Evolutionary conservation across 2,329 filamentous ascomycete species (phyloP), one percentile per base, ranked within the genome.

Genomic region (Falciphora oryzae): DNA sequence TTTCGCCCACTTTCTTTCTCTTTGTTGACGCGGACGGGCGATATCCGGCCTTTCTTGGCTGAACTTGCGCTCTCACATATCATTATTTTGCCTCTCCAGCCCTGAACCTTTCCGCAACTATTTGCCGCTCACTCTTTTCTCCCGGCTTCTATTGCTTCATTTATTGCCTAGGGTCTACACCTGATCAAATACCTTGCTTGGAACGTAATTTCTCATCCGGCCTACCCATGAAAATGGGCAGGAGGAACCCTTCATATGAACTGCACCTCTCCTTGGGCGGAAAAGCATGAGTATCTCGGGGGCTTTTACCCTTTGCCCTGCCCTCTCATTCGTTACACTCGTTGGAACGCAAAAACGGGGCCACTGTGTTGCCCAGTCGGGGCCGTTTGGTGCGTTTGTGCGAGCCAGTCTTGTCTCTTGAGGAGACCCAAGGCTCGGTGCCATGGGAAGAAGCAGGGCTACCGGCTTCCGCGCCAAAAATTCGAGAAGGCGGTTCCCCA

Each of bases 341-440:
- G 28, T 53, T 14, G 16, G 38, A 62, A 29, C 50, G 60, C 60
- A 53, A 22, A 59, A 62, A 62, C 50, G 44, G 60, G 60, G 60
- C 27, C 60, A 44, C 59, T 62, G 60, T 62, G 60, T 62, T 62
- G 38, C 60, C 60, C 50, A 16, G 60, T 50, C 60, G 38, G 60
- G 59, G 25, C 50, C 50, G 29, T 62, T 50, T 62, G 25, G 27
- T 62, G 60, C 60, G 60, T 62, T 62, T 62, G 60, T 62, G 35
- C 60, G 60, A 38, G 44, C 44, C 44, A 11, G 18, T 53, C 44
- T 11, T 53, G 18, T n/a, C 44, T 53, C 44, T 53, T 53, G 44
- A 53, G 44, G 44, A 53, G 44, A 53, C 44, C 44, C n/a, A 53
- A 53, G 44, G 44, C 44, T 53, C 44, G 44, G 44, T 53, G 44